Evolutionary conservation across 805 yeast genomes (phyloP), one percentile per base, ranked within the genome.

Genomic region (Lipomyces lipofer): DNA sequence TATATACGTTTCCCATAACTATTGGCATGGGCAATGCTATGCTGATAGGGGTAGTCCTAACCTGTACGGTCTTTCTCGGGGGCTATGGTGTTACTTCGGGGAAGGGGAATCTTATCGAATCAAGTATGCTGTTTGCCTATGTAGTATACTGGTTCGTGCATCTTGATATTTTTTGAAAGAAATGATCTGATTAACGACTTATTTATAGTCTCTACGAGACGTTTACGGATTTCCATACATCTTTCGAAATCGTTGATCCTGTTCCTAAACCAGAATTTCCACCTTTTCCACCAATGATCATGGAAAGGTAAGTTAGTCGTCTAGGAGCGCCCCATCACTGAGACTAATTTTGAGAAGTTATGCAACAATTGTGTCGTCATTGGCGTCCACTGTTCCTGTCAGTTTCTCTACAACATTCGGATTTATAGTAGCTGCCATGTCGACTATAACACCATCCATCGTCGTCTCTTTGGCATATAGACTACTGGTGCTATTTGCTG

Each of bases 81-180:
- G 69, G 88, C 2, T 89, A 80, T 69, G 99, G 97, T 1, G 88
- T 94, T 30, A 78, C 86, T 19, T 82, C 92, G 1, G 85, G 85
- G 5, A 81, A 80, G 56, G 97, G 97, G 2, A 84, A 92, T n/a
- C 84, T 92, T n/a, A 78, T 91, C 48, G 99, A 94, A 71, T 80
- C 90, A 29, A 86, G 96, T 10, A 72, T 92, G 54, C 77, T 94
- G 64, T 84, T 90, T 67, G 92, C 95, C 7, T 94, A 94, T 70
- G 84, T 92, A 58, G 96, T 94, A 27, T 86, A 95, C 67, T 89
- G 96, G 51, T 47, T n/a, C 19, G 45, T 22, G 9, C 7, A 27
- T 2, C 27, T 36, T 13, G 30, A 19, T 21, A 9, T 33, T n/a
- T 17, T 8, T 9, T 6, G 38, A 36, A 17, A 12, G 15, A 28